Evolutionary conservation across 2,329 filamentous ascomycete genomes (phyloP).

Genomic region (Ophiocordyceps robertsii): DNA sequence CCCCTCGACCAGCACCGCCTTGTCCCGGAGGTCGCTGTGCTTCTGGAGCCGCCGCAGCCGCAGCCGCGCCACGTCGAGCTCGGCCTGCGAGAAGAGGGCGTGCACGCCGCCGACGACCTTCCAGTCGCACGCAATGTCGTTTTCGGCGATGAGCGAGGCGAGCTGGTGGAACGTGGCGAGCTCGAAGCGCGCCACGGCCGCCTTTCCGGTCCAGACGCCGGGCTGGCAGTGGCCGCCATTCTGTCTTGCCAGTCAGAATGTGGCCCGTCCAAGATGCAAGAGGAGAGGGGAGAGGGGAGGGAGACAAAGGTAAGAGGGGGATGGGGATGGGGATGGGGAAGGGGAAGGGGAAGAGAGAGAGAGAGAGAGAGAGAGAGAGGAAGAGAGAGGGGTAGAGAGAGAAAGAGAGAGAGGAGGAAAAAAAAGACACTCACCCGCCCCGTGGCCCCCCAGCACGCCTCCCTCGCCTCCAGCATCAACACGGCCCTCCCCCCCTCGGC

Average conservation of each 20-base stretch:
- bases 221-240: slow-evolving; percentile 68
- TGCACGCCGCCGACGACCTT: slow-evolving; percentile 48
- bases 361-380: too few relatives aligned
- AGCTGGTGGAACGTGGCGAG: slow-evolving; percentile 53
- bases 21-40: slow-evolving; percentile 43
- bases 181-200: slow-evolving; percentile 57
- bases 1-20: slow-evolving; percentile 23
- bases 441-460: slow-evolving; percentile 74
- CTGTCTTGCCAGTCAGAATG: slow-evolving; percentile 17
- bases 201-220: slow-evolving; percentile 44
- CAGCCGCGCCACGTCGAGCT: slow-evolving; percentile 37
- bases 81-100: slow-evolving; percentile 41
- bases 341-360: too few relatives aligned
- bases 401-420: neutral
- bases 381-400: too few relatives aligned
- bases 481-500: slow-evolving; percentile 39
- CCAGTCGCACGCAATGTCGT: slow-evolving; percentile 60
- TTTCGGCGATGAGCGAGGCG: slow-evolving; percentile 37
- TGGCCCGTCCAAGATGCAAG: too few relatives aligned
- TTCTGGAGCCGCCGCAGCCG: slow-evolving; percentile 36
- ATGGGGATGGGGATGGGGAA: too few relatives aligned
- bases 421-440: slow-evolving; percentile 45
- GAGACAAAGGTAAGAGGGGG: too few relatives aligned
- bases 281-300: too few relatives aligned
- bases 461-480: slow-evolving; percentile 63